Percentiles rank a stretch among this genome's conserved stretches.
These are phyloP conservation scores for Dipteronia dyeriana DNA, from an alignment of 345 rosid species.

Conservation along the genomic window DNA sequence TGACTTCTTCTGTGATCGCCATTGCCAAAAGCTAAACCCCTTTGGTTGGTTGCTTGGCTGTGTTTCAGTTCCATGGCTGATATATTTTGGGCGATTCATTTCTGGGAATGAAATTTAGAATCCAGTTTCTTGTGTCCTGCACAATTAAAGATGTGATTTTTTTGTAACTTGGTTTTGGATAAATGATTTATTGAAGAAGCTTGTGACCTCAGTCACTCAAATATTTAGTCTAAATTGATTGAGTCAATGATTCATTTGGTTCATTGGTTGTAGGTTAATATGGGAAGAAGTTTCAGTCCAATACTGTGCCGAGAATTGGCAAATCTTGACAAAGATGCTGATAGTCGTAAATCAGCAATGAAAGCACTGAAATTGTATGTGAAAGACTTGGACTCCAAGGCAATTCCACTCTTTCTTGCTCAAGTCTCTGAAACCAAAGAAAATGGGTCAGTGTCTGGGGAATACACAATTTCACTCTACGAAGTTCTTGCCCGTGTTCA, in stretches of 20 bases:
- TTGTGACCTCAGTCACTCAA: background rate
- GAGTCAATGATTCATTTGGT: background rate
- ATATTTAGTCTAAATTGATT: background rate
- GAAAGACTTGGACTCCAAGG: conserved; percentile 77
- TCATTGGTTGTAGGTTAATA: conserved; percentile 35
- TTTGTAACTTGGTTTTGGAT: background rate
- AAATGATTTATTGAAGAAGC: background rate
- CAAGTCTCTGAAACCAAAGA: conserved; percentile 92
- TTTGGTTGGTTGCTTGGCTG: background rate
- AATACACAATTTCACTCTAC: conserved; percentile 86
- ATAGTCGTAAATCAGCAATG: conserved; percentile 78
- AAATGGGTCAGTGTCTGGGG: conserved; percentile 77
- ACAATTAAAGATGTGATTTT: background rate
- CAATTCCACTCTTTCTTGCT: conserved; percentile 80
- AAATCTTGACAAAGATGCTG: conserved; percentile 87
- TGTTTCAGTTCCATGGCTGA: background rate
- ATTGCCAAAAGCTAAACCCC: background rate
- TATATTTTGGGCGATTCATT: background rate
- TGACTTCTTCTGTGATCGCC: background rate
- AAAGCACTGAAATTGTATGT: conserved; percentile 77
- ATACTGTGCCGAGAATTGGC: conserved; percentile 65
- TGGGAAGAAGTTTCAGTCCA: conserved; percentile 79
- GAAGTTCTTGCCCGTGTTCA: conserved; percentile 96
- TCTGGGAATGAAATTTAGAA: background rate
- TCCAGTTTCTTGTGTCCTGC: background rate